These are phyloP conservation scores for Coemansia sp. DNA, from an alignment of 192 early-diverging fungal species.

Conservation along the genomic window DNA sequence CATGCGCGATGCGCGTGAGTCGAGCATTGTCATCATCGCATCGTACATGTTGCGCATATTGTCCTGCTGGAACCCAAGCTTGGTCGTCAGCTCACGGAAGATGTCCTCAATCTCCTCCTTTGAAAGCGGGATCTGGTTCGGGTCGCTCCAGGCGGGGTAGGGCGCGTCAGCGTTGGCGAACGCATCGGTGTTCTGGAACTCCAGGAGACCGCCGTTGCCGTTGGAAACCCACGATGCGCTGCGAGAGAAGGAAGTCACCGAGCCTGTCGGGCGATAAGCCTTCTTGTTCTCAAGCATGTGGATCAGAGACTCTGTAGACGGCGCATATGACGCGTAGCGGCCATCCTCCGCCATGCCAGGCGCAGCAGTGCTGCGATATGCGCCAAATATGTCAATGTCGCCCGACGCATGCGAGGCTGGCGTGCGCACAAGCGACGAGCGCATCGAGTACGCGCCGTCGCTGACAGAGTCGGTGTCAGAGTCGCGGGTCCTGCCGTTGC, in stretches of 20 bases:
- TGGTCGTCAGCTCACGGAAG: constrained; percentile 62
- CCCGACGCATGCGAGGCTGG: constrained; percentile 52
- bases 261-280: constrained; percentile 56
- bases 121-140: constrained; percentile 64
- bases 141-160: constrained; percentile 60
- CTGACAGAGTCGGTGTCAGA: constrained; percentile 56
- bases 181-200: constrained; percentile 55
- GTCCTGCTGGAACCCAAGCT: constrained; percentile 78
- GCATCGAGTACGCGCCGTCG: constrained; percentile 57
- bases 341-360: constrained; percentile 57
- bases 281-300: constrained; percentile 68
- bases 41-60: constrained; percentile 77
- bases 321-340: constrained; percentile 67
- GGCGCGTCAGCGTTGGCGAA: constrained; percentile 51
- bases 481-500: constrained; percentile 50
- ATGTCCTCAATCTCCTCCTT: constrained; percentile 68
- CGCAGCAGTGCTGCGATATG: constrained; percentile 43
- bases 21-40: constrained; percentile 74
- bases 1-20: constrained; percentile 76
- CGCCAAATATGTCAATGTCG: constrained; percentile 58
- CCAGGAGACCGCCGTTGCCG: constrained; percentile 51
- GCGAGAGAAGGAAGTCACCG: constrained; percentile 59
- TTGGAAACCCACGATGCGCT: constrained; percentile 59
- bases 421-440: constrained; percentile 60
- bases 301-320: constrained; percentile 68